Percentiles rank a stretch among this genome's conserved stretches.
Evolutionary conservation across 2,329 filamentous ascomycete genomes (phyloP).

Genomic region (Colletotrichum magnum): DNA sequence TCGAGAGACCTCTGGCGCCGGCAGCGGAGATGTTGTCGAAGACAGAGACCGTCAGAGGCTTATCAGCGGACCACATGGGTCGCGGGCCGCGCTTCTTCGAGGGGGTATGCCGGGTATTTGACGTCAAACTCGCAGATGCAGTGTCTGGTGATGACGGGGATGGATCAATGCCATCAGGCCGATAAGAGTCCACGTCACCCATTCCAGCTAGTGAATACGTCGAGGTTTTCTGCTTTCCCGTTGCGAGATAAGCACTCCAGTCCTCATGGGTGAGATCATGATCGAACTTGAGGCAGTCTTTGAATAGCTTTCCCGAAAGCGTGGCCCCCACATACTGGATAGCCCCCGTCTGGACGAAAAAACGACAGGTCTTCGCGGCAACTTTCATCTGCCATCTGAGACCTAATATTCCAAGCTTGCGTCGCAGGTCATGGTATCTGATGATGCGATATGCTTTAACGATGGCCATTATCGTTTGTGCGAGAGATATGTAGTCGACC

Average conservation of each 20-base stretch:
- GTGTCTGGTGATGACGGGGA: not conserved
- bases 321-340: conserved; percentile 71
- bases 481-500: conserved; percentile 71
- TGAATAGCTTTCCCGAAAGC: conserved; percentile 68
- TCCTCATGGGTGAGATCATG: conserved; percentile 70
- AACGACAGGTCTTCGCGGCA: conserved; percentile 70
- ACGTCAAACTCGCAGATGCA: not conserved
- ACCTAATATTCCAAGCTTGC: conserved; percentile 69
- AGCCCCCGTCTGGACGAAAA: conserved; percentile 68
- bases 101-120: not conserved
- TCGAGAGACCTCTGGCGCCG: conserved; percentile 49
- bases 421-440: conserved; percentile 69
- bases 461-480: conserved; percentile 70
- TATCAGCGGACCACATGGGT: conserved; percentile 49
- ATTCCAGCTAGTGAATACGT: not conserved
- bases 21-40: conserved; percentile 53
- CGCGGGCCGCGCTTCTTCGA: conserved; percentile 12
- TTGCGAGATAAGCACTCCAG: conserved; percentile 69
- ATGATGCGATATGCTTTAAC: conserved; percentile 72
- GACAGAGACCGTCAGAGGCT: conserved; percentile 49
- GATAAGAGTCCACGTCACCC: conserved; percentile 6
- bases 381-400: conserved; percentile 73
- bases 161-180: not conserved
- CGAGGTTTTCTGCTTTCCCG: conserved; percentile 53
- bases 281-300: conserved; percentile 73